Evolutionary conservation across 768 basidiomycete species (phyloP), one percentile per base, ranked within the genome.

Genomic region (Lentinula aciculospora): DNA sequence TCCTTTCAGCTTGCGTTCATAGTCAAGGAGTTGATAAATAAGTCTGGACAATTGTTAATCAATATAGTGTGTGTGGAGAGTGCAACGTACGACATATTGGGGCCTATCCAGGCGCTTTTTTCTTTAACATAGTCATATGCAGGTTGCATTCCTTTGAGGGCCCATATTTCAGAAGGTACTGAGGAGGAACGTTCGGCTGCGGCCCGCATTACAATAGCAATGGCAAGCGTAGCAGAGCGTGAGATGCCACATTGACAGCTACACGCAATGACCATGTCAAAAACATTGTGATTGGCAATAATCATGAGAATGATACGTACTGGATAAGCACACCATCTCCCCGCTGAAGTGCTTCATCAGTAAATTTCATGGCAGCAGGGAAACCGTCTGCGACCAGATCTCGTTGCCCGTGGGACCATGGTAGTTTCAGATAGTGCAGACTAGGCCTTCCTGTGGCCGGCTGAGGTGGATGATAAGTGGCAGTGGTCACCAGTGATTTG

Each of bases 171-270:
- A 39, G 87, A 78, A 13, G 88, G 84, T 23, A 89, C 89, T 40
- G 74, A 75, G 13, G 86, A 75, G 12, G 82, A 82, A 60, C 77
- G 79, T 45, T 82, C 77, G 47, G 86, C 84, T 28, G 93, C 91
- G n/a, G 92, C 90, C 53, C 92, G 84, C 93, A 96, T 96, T 61
- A 94, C 91, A 57, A 94, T 80, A 36, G 93, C 94, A 60, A 96
- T 95, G 49, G 89, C 83, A 68, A 95, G 73, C 1, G 94, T 95
- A 17, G 94, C 94, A 8, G 90, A 93, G 62, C 94, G 82, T 21
- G 93, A 94, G 32, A 96, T 88, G 63, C 94, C 94, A 71, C 93
- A 94, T 73, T 96, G 94, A 70, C 94, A 96, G 69, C 92, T 94
- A 62, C 5, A 61, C 53, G 58, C 58, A 15, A 40, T 63, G 59